A percentile compares a stretch with the other conserved stretches of the same genome.
phyloP scores from a whole-genome alignment of 1,284 basidiomycete species.

The Trametes versicolor region DNA sequence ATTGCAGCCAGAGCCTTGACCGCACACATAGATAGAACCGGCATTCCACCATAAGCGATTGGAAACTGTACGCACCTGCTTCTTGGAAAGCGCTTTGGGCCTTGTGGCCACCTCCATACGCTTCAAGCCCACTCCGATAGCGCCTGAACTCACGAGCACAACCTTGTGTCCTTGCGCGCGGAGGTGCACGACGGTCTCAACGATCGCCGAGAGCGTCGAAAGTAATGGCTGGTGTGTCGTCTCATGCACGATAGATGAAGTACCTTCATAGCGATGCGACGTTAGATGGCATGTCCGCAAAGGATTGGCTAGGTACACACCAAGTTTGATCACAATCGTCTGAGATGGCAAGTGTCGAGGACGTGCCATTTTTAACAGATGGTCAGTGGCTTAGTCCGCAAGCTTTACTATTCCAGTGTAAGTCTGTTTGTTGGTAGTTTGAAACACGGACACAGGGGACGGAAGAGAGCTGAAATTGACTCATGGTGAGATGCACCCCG shows the following conservation, averaged over 20 bases:
- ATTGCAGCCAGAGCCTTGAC: conserved; percentile 89
- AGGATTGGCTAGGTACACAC: conserved; percentile 50
- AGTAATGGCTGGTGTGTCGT: conserved; percentile 90
- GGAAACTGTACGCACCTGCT: conserved; percentile 68
- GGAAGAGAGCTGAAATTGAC: conserved; percentile 25
- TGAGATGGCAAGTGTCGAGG: conserved; percentile 48
- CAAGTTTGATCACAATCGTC: conserved; percentile 90
- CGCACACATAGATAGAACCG: conserved; percentile 18
- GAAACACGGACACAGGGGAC: not conserved
- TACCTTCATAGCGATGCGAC: conserved; percentile 60
- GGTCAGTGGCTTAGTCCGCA: not conserved
- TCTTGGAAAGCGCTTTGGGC: conserved; percentile 89
- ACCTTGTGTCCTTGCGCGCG: conserved; percentile 90
- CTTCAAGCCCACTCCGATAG: conserved; percentile 94
- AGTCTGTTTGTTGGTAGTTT: not conserved
- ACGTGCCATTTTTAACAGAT: conserved; percentile 37
- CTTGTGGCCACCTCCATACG: conserved; percentile 87
- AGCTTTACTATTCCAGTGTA: not conserved
- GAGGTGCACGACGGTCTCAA: conserved; percentile 89
- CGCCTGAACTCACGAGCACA: conserved; percentile 95
- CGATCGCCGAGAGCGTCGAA: conserved; percentile 90
- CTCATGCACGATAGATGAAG: conserved; percentile 94
- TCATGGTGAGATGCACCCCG: conserved; percentile 31
- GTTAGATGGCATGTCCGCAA: not conserved
- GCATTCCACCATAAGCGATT: not conserved